These are phyloP conservation scores for Bondarzewia mesenterica DNA, from an alignment of 1,284 basidiomycete species.

Conservation along the genomic window DNA sequence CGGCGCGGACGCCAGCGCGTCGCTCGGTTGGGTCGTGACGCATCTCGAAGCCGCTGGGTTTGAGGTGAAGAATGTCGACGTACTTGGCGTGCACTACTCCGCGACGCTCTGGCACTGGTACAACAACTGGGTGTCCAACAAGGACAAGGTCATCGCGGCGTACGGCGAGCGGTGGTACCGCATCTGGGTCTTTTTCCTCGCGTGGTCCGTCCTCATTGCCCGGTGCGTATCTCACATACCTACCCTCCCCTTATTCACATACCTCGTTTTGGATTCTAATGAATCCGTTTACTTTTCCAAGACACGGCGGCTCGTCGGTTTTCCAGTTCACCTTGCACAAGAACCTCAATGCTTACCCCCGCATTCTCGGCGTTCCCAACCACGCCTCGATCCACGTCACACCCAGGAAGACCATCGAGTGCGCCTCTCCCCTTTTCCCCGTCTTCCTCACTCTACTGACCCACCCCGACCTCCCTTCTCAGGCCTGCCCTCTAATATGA, in stretches of 20 bases:
- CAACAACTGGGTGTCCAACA: slow-evolving; percentile 89
- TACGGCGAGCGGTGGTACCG: slow-evolving; percentile 92
- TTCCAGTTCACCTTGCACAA: slow-evolving; percentile 98
- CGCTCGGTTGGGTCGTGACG: slow-evolving; percentile 91
- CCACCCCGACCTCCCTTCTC: neutral
- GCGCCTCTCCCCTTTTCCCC: slow-evolving; percentile 16
- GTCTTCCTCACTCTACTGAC: neutral
- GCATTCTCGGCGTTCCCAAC: slow-evolving; percentile 71
- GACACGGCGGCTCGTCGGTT: slow-evolving; percentile 78
- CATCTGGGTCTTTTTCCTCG: slow-evolving; percentile 88
- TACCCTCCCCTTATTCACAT: slow-evolving; percentile 21
- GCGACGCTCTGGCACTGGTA: slow-evolving; percentile 95
- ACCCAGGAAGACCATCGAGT: slow-evolving; percentile 40
- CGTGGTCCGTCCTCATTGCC: slow-evolving; percentile 67
- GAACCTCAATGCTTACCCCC: slow-evolving; percentile 92
- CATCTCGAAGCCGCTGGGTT: slow-evolving; percentile 89
- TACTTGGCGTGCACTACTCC: slow-evolving; percentile 95
- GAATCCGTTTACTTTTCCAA: neutral
- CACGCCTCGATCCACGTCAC: slow-evolving; percentile 69
- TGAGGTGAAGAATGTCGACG: slow-evolving; percentile 94
- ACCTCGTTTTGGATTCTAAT: neutral
- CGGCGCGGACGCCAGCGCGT: slow-evolving; percentile 93
- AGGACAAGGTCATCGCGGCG: slow-evolving; percentile 80
- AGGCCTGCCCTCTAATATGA: neutral
- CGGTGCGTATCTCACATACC: slow-evolving; percentile 19